These are phyloP conservation scores for Paraphaeosphaeria minitans DNA, from an alignment of 2,329 filamentous ascomycete genomes.

Conservation along the genomic window DNA sequence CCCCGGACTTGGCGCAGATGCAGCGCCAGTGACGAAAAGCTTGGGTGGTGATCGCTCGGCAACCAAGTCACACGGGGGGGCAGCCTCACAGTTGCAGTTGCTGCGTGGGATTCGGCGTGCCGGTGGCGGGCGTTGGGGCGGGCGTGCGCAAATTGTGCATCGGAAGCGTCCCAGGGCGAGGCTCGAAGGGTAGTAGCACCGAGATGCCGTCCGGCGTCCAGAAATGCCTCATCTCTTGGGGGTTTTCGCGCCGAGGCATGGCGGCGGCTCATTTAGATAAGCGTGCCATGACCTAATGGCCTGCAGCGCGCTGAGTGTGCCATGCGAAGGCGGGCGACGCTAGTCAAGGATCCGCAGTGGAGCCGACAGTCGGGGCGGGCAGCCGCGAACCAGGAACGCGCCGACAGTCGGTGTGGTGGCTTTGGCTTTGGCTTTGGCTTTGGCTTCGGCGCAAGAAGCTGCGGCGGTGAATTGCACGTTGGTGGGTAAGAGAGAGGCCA, in stretches of 20 bases:
- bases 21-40: conserved; percentile 10
- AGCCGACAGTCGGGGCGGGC: conserved; percentile 4
- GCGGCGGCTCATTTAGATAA: conserved; percentile 8
- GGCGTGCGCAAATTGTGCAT: conserved; percentile 4
- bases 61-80: not conserved
- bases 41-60: conserved; percentile 7
- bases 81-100: conserved; percentile 4
- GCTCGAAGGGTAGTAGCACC: not conserved
- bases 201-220: not conserved
- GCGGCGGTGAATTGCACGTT: not conserved
- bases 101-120: not conserved
- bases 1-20: conserved; percentile 9
- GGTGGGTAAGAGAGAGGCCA: no score
- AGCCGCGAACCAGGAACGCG: conserved; percentile 7
- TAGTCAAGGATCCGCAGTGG: conserved; percentile 4
- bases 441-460: not conserved
- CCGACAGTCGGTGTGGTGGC: not conserved
- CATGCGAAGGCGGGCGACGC: not conserved
- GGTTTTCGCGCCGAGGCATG: conserved; percentile 2
- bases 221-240: not conserved
- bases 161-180: not conserved
- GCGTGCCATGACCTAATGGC: conserved; percentile 8
- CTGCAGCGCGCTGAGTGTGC: not conserved
- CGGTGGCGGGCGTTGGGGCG: not conserved
- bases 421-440: no score